Base-by-base conservation (phyloP, 768 basidiomycete species). In the Albatrellus ellisii region DNA sequence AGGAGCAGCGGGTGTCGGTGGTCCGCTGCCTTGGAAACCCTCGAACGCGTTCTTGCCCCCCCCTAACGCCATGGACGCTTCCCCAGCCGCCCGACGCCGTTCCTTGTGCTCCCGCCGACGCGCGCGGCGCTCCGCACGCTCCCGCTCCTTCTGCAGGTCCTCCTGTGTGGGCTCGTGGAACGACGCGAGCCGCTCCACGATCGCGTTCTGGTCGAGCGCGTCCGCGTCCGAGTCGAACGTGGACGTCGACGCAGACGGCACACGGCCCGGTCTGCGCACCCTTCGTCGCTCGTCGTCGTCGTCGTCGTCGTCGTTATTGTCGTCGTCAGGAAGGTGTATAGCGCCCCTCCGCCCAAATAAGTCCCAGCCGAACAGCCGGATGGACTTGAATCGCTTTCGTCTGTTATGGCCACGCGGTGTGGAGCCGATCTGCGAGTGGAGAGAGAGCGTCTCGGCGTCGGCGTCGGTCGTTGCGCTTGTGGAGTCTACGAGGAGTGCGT, bases 311-410 rank as follows among this genome's bases (percentile, higher is more conserved):
- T 55, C 59, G 3, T 69, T 64, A 9, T 64, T 68, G 8, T 77
- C 77, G 11, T 68, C 67, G n/a, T 72, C 73, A 0, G 71, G 64
- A n/a, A 80, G 66, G 33, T 73, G 70, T 38, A 83, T 73, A 0
- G 74, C 66, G 18, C 35, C 35, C 17, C 35, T 27, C 17, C 65
- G 65, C n/a, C 81, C 82, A 47, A 85, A 82, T 2, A 82, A 63
- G 39, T 77, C 64, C 47, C 62, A 80, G 5, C 81, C 82, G 45
- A 82, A 82, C 6, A 85, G 52, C 7, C 67, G 70, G 50, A 82
- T 72, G 20, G 46, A 52, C 44, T 64, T 59, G 39, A 59, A 54
- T 22, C 45, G 46, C 1, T 51, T 26, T 6, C 41, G 41, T 29
- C 46, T 46, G 26, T 38, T 38, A 48, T 59, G 51, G 49, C 58